Conservation (phyloP, 2,329 filamentous ascomycete species). For the Monosporascus sp. region DNA sequence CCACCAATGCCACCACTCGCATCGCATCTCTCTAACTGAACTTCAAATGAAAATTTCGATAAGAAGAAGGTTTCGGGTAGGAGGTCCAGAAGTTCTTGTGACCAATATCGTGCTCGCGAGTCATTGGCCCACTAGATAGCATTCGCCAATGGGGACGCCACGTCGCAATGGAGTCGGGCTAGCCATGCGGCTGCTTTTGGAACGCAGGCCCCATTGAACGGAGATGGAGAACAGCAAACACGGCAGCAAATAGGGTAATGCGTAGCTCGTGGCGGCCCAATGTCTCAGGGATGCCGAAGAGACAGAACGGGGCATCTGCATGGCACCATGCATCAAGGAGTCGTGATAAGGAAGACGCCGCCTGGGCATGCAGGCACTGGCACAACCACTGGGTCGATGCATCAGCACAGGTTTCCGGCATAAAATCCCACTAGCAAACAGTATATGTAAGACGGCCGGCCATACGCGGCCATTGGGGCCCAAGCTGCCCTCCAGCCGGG, state of each 20-base stretch:
- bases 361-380: not conserved
- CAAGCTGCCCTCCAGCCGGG: conserved; percentile 16
- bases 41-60: conserved; percentile 13
- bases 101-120: conserved; percentile 28
- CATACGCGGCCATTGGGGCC: not conserved
- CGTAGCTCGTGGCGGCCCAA: not conserved
- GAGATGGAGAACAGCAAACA: conserved; percentile 9
- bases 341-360: no score
- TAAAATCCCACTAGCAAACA: not conserved
- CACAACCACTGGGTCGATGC: not conserved
- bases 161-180: conserved; percentile 25
- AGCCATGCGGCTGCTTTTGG: conserved; percentile 7
- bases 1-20: not conserved
- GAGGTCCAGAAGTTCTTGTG: conserved; percentile 28
- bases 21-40: not conserved
- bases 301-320: not conserved
- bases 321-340: no score
- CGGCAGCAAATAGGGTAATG: conserved; percentile 3
- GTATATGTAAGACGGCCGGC: no score
- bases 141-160: conserved; percentile 28
- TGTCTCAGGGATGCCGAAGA: not conserved
- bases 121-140: conserved; percentile 28
- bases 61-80: conserved; percentile 18
- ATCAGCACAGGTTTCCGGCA: not conserved
- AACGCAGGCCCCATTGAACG: not conserved